Conservation (phyloP, 2,329 filamentous ascomycete genomes). For the Cadophora sp. region DNA sequence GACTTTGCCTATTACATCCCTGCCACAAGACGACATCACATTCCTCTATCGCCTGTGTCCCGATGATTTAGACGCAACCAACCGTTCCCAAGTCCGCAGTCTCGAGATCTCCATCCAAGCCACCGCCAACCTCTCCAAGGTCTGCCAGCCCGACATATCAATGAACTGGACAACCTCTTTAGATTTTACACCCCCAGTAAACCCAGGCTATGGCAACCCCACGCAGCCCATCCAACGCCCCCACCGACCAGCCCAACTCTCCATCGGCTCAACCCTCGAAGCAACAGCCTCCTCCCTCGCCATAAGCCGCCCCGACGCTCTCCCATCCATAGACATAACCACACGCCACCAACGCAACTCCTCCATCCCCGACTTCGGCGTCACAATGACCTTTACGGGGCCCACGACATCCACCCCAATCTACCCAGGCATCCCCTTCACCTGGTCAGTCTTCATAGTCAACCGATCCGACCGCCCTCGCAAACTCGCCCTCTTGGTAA, state of each 20-base stretch:
- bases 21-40: conserved; percentile 76
- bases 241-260: conserved; percentile 69
- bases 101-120: conserved; percentile 67
- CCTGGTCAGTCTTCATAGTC: conserved; percentile 77
- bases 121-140: conserved; percentile 61
- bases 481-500: conserved; percentile 72
- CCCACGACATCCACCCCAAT: conserved; percentile 64
- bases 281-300: conserved; percentile 61
- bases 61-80: conserved; percentile 43
- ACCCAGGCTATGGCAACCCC: conserved; percentile 65
- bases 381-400: conserved; percentile 77
- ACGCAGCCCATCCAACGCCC: conserved; percentile 65
- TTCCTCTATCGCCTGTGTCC: conserved; percentile 74
- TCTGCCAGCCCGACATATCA: conserved; percentile 65
- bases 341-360: conserved; percentile 49
- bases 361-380: conserved; percentile 66
- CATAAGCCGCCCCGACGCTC: conserved; percentile 63
- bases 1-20: conserved; percentile 64
- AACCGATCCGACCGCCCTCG: conserved; percentile 70
- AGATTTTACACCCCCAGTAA: conserved; percentile 72
- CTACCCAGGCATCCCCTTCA: conserved; percentile 70
- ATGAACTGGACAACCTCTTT: conserved; percentile 74
- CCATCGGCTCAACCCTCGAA: conserved; percentile 61
- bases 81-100: conserved; percentile 56
- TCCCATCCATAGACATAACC: conserved; percentile 64